Evolutionary conservation across 2,329 filamentous ascomycete genomes (phyloP), one percentile per base, ranked within the genome.

Genomic region (Xylaria sp.): DNA sequence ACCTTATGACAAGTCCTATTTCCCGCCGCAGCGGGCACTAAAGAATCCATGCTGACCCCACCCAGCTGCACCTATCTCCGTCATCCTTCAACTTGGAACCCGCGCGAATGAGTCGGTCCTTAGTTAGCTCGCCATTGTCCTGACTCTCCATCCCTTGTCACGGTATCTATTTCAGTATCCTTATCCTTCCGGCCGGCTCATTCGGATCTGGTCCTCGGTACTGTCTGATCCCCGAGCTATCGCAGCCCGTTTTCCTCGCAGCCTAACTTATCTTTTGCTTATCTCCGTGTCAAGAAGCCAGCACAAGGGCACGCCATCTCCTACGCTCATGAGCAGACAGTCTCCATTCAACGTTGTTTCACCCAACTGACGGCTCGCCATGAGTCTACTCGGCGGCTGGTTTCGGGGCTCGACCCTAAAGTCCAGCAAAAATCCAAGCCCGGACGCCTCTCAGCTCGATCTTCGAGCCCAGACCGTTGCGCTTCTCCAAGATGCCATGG

Each of bases 401-500:
- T 83, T 88, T 74, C 84, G 86, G 72, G 82, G 82, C 54, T 72
- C 78, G 41, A 77, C 81, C 66, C 73, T 78, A 15, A 81, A 80
- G 66, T 71, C 78, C 28, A 80, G 79, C 71, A 74, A 77, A 64
- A 71, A 71, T 31, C 74, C 78, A 46, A 80, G 77, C 72, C 75
- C 77, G 25, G 73, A 77, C 18, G 62, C 67, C n/a, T 80, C 82
- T 54, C 70, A 75, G 70, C 62, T 75, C 3, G 78, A 81, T 41
- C 77, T 79, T 13, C 72, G 78, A 4, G 82, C 80, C 31, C 79
- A 82, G 64, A 86, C 89, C 76, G 82, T 85, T 70, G 80, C 81
- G 51, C 83, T 90, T 75, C 85, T 92, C 73, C 81, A 86, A 72
- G 85, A 88, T 73, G 90, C 89, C 72, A 86, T 91, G 83, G 79